Evolutionary conservation across 1,139 yeast species (phyloP), one percentile per base, ranked within the genome.

Genomic region (Yarrowia galli): DNA sequence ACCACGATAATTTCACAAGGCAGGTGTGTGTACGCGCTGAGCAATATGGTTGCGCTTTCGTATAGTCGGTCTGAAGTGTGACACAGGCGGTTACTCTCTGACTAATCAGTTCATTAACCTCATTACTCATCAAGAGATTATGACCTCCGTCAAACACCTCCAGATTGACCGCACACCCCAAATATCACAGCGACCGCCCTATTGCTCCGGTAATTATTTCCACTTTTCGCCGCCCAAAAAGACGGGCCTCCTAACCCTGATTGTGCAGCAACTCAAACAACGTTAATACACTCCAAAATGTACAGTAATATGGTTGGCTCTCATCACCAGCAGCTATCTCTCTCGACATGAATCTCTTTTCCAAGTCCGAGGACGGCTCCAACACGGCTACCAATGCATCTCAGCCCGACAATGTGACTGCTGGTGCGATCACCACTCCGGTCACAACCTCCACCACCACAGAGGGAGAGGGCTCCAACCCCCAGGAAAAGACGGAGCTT

Each of bases 401-500:
- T 22, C 42, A 18, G 42, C 20, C 58, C 58, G 58, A 35, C 20
- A 6, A 22, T 32, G 32, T 12, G 20, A 15, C 58, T 16, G 10
- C 60, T 12, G 60, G 60, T 2, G 35, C 35, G 3, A 36, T 10
- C 5, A 5, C 45, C 32, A 12, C 60, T 3, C 32, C 60, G 6
- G 1, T 20, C 45, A 38, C 38, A 18, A 12, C 42, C 40, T 12
- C 18, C 18, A 4, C 45, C 35, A 16, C 16, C 12, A 3, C 45
- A 9, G 45, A 13, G 15, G 64, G 28, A 15, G 58, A 51, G 1
- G 53, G 9, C 10, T 9, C 38, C 25, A 51, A 35, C 15, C 1
- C 56, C 7, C 66, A 61, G 46, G 66, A 61, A 23, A 38, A 61
- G n/a, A 48, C 54, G 5, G 66, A 61, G 66, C 56, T 61, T 4